These are phyloP conservation scores for Arthrobotrys iridis DNA, from an alignment of 2,329 filamentous ascomycete species.

Conservation along the genomic window DNA sequence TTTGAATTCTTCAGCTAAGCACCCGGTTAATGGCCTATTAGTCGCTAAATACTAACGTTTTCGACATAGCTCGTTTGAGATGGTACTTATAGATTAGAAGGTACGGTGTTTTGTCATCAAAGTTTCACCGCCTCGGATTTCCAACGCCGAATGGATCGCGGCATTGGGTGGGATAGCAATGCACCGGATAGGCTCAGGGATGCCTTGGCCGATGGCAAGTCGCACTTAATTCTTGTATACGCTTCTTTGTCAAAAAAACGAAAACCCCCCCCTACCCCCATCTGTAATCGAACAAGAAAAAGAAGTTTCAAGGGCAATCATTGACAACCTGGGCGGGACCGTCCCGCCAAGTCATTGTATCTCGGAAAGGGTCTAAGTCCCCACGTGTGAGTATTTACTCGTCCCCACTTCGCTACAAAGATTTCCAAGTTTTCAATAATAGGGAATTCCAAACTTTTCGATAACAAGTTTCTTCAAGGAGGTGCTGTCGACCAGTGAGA, in stretches of 20 bases:
- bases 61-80: not conserved
- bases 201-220: too few relatives aligned
- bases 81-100: not conserved
- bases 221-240: too few relatives aligned
- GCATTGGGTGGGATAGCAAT: not conserved
- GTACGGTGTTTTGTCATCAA: not conserved
- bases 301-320: not conserved
- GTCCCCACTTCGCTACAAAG: not conserved
- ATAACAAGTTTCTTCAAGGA: not conserved
- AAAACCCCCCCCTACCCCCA: too few relatives aligned
- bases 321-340: not conserved
- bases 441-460: not conserved
- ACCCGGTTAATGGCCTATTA: not conserved
- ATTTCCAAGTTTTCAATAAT: not conserved
- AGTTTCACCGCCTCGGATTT: conserved; percentile 5
- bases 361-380: conserved; percentile 5
- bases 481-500: conserved; percentile 22
- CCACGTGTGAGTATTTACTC: conserved; percentile 6
- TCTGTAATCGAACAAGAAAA: not conserved
- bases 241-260: not conserved
- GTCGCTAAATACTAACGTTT: not conserved
- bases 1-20: conserved; percentile 1
- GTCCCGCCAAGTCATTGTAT: not conserved
- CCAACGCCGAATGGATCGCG: not conserved
- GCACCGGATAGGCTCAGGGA: not conserved